Base-by-base conservation (phyloP, 2,329 filamentous ascomycete species). In the Grosmannia clavigera region DNA sequence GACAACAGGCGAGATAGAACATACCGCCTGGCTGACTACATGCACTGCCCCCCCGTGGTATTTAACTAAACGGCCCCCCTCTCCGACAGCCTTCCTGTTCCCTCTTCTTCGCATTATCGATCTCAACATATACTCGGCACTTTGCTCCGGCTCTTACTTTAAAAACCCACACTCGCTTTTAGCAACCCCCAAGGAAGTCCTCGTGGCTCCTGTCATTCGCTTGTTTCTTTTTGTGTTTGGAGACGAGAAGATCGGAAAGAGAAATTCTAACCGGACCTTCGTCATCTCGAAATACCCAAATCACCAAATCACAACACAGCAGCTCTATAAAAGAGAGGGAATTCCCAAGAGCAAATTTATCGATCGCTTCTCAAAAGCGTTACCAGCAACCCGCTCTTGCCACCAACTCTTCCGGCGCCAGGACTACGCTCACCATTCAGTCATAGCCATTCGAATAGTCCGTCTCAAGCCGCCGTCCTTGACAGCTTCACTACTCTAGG, bases 151-250 rank as follows among this genome's bases (percentile, higher is more conserved):
- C 69, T 65, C 65, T 65, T 48, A 67, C 67, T 14, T 67, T 65
- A 68, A 66, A 70, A 22, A 67, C 65, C 70, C 73, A 80, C 78
- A 72, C 73, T 80, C 78, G 77, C 78, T 79, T 76, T 74, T 70
- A 69, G 70, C 71, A 70, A 71, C 22, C 67, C 66, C 70, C 70
- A 72, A 83, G 83, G 83, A 85, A 85, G 82, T 83, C 83, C 83
- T 86, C 83, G 83, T 79, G 83, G 78, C 83, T 86, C 83, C 83
- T 84, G 82, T 85, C 83, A 84, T 82, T 86, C 83, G 83, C 83
- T 86, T 84, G 75, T 76, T 78, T 75, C 71, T 75, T 75, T 76
- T 74, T 73, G 73, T 71, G 68, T 68, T 68, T 50, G 64, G 60
- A 65, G 61, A 65, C 60, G 51, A 62, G 35, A 56, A 55, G 53